Base-by-base conservation (phyloP, 768 basidiomycete genomes). In the Boletus rufocinnamomeus region DNA sequence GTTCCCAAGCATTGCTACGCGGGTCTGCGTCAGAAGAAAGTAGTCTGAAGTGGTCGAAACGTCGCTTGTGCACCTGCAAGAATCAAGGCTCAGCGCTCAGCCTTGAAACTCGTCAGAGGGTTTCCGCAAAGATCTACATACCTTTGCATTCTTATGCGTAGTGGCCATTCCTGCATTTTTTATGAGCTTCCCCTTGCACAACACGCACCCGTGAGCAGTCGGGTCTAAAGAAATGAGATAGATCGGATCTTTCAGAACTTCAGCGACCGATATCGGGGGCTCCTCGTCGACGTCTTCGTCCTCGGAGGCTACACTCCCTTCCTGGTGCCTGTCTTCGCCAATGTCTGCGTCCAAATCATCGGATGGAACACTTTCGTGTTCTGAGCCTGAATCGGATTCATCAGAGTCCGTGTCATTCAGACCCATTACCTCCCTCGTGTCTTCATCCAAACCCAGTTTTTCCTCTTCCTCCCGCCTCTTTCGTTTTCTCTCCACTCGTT, bases 401-500 rank as follows among this genome's bases (percentile, higher is more conserved):
- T 88, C 87, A 32, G 88, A 88, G 70, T 91, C 87, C 1, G 88
- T 88, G 63, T 91, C 86, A 43, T 89, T 79, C 61, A 91, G 68
- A 27, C 88, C 89, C 14, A 90, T 73, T 37, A 84, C 67, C 49
- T 83, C 83, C 66, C 80, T 88, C 76, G 78, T 76, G n/a, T 85
- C 86, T 35, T 80, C 82, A 57, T 88, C 83, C 6, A 88, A 63
- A 0, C 84, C 86, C 37, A 87, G 78, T 51, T 83, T 81, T 69
- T 87, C 85, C 60, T 88, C 87, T 62, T 85, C 77, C 65, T 86
- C 78, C 58, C 77, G 80, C 64, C 80, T 85, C 65, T 78, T 79
- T 27, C 79, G 80, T 47, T 85, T 81, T 69, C 85, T 91, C 63
- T 85, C 85, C 8, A 90, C 79, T 58, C 91, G 83, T 74, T 93